Conservation (phyloP, 768 basidiomycete genomes). For the Pisolithus microcarpus region DNA sequence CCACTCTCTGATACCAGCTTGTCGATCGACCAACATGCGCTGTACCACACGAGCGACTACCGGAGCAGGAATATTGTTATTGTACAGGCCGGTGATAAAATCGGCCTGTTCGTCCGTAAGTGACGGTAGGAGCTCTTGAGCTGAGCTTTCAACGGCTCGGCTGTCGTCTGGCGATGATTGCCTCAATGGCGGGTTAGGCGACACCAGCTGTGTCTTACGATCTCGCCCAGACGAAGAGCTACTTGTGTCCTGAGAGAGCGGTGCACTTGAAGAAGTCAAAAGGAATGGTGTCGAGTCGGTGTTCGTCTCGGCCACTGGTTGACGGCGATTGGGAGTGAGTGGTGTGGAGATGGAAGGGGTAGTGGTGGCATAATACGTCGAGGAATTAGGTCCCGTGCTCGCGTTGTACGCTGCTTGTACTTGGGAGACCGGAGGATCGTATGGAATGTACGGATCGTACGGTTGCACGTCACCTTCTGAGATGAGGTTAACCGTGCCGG, state of each 20-base stretch:
- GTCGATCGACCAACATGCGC: slow-evolving; percentile 17
- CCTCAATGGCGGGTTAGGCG: slow-evolving; percentile 1
- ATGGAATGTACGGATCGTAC: background rate
- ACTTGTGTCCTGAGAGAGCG: slow-evolving; percentile 6
- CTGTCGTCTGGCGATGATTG: background rate
- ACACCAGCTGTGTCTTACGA: slow-evolving; percentile 1
- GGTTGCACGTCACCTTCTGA: background rate
- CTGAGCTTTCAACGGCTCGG: background rate
- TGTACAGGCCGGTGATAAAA: slow-evolving; percentile 17
- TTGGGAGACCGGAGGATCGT: background rate
- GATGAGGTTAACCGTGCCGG: slow-evolving; percentile 7
- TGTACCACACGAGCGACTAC: slow-evolving; percentile 19
- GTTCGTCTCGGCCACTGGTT: background rate
- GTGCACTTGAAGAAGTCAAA: background rate
- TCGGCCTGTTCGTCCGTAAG: slow-evolving; percentile 22
- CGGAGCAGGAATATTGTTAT: slow-evolving; percentile 16
- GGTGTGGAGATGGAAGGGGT: background rate
- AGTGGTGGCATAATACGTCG: background rate
- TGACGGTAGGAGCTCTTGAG: slow-evolving; percentile 5
- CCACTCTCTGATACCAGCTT: slow-evolving; percentile 15
- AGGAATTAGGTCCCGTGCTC: background rate
- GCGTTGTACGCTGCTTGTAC: background rate
- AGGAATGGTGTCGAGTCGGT: background rate
- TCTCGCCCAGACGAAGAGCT: background rate
- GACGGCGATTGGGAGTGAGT: slow-evolving; percentile 11